Evolutionary conservation across 2,329 filamentous ascomycete genomes (phyloP).

Genomic region (Colletotrichum horii): DNA sequence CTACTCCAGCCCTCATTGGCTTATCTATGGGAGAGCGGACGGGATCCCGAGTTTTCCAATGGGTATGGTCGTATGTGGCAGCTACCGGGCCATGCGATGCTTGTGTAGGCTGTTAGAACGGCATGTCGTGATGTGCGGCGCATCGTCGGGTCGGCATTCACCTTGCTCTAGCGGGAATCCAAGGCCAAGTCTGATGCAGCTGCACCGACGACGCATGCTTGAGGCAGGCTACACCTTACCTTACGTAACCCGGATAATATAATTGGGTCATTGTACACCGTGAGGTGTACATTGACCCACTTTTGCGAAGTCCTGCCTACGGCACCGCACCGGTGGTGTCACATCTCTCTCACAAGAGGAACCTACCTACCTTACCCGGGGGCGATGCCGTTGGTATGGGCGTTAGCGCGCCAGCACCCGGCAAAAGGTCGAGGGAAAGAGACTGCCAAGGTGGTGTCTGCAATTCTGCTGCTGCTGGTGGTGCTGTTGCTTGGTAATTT

Average conservation of each 20-base stretch:
- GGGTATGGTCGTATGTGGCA: neutral
- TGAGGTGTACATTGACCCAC: neutral
- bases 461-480: too few species aligned
- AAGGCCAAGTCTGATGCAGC: neutral
- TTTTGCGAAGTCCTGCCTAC: neutral
- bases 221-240: too few species aligned
- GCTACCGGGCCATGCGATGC: accelerated
- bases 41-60: neutral
- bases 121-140: neutral
- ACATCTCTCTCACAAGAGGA: too few species aligned
- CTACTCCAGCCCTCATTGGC: neutral
- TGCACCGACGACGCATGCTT: too few species aligned
- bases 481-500: too few species aligned
- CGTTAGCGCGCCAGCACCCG: too few species aligned
- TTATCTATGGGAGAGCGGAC: neutral
- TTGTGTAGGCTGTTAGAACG: neutral
- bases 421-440: too few species aligned
- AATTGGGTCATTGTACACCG: neutral
- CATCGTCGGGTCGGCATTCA: neutral
- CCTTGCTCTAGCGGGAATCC: neutral
- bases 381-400: too few species aligned
- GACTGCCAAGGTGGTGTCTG: too few species aligned
- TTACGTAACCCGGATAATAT: neutral
- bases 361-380: too few species aligned
- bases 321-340: too few species aligned